phyloP scores from a whole-genome alignment of 1,284 basidiomycete species.

The Ganoderma sp. region DNA sequence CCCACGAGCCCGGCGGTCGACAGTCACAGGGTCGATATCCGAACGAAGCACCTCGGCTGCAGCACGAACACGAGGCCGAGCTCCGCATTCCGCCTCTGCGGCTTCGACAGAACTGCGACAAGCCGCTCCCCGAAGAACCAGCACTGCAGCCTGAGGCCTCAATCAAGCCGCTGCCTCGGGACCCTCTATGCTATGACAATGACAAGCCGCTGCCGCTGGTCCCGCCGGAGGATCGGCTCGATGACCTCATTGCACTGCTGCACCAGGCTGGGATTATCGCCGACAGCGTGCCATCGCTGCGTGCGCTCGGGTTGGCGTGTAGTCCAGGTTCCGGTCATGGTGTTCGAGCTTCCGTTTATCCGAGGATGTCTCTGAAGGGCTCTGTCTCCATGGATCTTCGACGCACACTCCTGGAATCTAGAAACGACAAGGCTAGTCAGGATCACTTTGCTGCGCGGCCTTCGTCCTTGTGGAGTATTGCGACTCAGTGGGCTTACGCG shows the following conservation, averaged over 20 bases:
- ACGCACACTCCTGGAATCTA: neutral
- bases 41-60: neutral
- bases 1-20: neutral
- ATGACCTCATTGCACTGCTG: neutral
- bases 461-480: constrained; percentile 15
- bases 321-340: neutral
- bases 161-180: neutral
- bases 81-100: neutral
- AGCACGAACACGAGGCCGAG: neutral
- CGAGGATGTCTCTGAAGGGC: neutral
- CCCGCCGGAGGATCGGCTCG: neutral
- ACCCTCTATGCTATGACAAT: neutral
- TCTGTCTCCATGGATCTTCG: constrained; percentile 6
- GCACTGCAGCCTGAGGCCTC: neutral
- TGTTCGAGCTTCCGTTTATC: neutral
- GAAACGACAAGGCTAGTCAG: neutral
- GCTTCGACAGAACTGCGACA: neutral
- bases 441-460: neutral
- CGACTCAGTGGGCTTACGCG: constrained; percentile 10
- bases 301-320: neutral
- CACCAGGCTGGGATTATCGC: constrained; percentile 2
- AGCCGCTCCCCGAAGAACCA: constrained; percentile 1
- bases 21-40: neutral
- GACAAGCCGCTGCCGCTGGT: neutral
- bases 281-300: neutral